phyloP scores from a whole-genome alignment of 2,329 filamentous ascomycete species.

The Xylaria digitata region DNA sequence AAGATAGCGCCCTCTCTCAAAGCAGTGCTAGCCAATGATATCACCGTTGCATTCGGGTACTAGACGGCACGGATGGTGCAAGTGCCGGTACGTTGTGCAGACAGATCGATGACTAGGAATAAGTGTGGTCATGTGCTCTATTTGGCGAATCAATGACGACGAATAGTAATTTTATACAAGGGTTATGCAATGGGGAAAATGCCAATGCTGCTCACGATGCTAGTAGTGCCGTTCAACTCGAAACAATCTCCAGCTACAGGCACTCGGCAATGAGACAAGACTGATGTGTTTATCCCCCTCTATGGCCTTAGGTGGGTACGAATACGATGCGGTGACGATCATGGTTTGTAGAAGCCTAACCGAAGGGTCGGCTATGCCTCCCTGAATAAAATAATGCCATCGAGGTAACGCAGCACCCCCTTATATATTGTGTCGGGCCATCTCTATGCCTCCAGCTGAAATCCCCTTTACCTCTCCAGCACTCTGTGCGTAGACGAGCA shows the following conservation, averaged over 20 bases:
- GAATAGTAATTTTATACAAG: conserved; percentile 11
- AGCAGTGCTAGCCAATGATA: background rate
- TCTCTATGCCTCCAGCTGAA: background rate
- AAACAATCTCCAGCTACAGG: background rate
- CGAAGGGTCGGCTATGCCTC: conserved; percentile 23
- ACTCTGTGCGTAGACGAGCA: background rate
- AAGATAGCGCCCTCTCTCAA: too few species aligned
- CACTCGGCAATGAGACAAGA: background rate
- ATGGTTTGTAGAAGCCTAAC: conserved; percentile 13
- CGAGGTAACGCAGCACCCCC: background rate
- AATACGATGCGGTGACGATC: conserved; percentile 22
- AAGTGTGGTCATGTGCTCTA: background rate
- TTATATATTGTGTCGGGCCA: conserved; percentile 10
- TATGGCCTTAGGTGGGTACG: conserved; percentile 16
- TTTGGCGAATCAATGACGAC: conserved; percentile 8
- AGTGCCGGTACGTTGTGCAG: conserved; percentile 2
- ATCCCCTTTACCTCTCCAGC: background rate
- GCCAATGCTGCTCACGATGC: background rate
- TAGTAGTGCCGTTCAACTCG: background rate
- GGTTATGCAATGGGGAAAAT: conserved; percentile 2
- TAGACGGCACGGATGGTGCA: conserved; percentile 4
- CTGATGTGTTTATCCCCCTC: conserved; percentile 6
- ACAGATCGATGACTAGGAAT: background rate
- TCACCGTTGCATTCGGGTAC: conserved; percentile 8
- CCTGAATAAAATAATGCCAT: conserved; percentile 20